These are phyloP conservation scores for Potentilla sterilis DNA, from an alignment of 306 rosid species.

Conservation along the genomic window DNA sequence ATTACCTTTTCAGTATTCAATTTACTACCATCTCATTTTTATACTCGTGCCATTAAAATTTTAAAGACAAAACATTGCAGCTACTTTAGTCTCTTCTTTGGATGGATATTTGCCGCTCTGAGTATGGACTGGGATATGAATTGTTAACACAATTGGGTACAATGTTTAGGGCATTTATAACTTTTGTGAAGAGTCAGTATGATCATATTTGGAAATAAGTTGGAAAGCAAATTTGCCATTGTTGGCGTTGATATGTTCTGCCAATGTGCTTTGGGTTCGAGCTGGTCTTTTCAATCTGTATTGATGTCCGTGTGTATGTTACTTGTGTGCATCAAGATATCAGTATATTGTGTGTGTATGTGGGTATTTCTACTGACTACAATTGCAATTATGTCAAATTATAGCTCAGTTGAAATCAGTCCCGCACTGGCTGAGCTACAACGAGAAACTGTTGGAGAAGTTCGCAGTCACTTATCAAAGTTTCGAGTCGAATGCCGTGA, in stretches of 20 bases:
- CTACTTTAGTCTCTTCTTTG: background rate
- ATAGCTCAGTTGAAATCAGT: conserved; percentile 96
- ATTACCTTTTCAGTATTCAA: background rate
- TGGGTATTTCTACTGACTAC: conserved; percentile 17
- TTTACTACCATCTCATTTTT: background rate
- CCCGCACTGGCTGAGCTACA: conserved; percentile 84
- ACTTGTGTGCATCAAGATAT: no score
- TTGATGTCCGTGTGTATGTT: background rate
- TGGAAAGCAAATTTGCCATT: background rate
- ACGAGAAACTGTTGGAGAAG: conserved; percentile 74
- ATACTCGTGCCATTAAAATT: background rate
- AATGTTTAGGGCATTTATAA: background rate
- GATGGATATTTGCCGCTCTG: background rate
- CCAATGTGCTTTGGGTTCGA: background rate
- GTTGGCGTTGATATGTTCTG: background rate
- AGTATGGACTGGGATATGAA: background rate
- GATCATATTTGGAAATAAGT: background rate
- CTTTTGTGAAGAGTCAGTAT: background rate
- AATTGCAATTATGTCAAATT: conserved; percentile 33
- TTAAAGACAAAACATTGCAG: background rate
- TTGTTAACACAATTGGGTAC: background rate
- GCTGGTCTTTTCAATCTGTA: background rate
- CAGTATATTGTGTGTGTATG: background rate
- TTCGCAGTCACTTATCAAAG: conserved; percentile 75
- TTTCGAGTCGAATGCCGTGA: conserved; percentile 84